These are phyloP conservation scores for Zymoseptoria ardabiliae DNA, from an alignment of 2,329 filamentous ascomycete species.

Conservation along the genomic window DNA sequence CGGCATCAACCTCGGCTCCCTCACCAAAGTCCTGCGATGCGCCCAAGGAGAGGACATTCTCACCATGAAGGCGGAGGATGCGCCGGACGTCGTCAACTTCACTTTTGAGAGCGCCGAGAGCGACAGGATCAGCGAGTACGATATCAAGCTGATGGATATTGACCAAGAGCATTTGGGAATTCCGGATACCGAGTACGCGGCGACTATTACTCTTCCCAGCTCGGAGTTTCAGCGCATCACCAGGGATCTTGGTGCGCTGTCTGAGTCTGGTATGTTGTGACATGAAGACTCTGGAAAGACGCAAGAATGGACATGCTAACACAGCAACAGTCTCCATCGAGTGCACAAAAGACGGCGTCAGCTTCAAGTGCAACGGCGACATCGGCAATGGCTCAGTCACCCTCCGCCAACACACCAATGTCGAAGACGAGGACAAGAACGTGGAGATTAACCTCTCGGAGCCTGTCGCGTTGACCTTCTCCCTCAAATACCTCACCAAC, in stretches of 20 bases:
- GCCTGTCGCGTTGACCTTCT: slow-evolving; percentile 91
- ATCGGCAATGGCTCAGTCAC: slow-evolving; percentile 94
- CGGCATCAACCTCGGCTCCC: slow-evolving; percentile 89
- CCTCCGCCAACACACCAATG: slow-evolving; percentile 76
- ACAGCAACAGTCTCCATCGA: slow-evolving; percentile 72
- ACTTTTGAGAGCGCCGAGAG: slow-evolving; percentile 84
- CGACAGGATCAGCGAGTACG: slow-evolving; percentile 95
- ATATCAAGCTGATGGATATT: slow-evolving; percentile 99
- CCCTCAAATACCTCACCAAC: slow-evolving; percentile 98
- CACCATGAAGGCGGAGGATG: slow-evolving; percentile 95
- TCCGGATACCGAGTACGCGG: slow-evolving; percentile 95
- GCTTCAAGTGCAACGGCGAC: slow-evolving; percentile 87
- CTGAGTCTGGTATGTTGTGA: slow-evolving; percentile 73
- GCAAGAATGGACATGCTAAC: neutral
- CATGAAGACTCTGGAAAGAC: neutral
- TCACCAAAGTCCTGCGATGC: slow-evolving; percentile 94
- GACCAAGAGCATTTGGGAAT: slow-evolving; percentile 99
- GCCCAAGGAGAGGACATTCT: slow-evolving; percentile 91
- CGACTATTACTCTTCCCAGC: slow-evolving; percentile 82
- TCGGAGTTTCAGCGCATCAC: slow-evolving; percentile 91
- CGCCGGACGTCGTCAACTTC: slow-evolving; percentile 90
- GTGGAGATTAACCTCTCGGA: slow-evolving; percentile 87
- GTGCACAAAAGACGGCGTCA: slow-evolving; percentile 92
- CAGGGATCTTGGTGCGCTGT: slow-evolving; percentile 82
- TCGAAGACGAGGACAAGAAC: slow-evolving; percentile 81